Base-by-base conservation (phyloP, 306 rosid species). In the Rosa persica region DNA sequence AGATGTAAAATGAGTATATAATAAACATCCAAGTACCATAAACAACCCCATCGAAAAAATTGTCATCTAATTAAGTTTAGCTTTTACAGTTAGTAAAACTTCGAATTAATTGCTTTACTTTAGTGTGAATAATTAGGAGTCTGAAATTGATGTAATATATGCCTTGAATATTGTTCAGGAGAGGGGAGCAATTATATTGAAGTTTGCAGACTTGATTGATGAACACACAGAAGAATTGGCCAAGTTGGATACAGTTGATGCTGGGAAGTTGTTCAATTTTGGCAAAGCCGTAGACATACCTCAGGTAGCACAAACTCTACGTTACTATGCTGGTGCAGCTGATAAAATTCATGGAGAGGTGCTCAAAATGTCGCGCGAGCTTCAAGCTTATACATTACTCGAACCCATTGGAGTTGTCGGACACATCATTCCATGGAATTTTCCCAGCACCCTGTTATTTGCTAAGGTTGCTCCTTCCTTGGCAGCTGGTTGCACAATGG, bases 401-500 rank as follows among this genome's bases (percentile, higher is more conserved):
- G 98, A 94, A 62, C 97, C 98, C 2, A 80, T 92, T 40, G 98
- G 98, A 2, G 97, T 94, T 39, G 93, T 90, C 6, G 98, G 93
- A 54, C 96, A 84, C 85, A 92, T 94, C 39, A 83, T 94, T 61
- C 98, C 98, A 0, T 94, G 97, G 98, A 94, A 94, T 68, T 89
- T 89, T 51, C 98, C 98, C 0, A 83, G 80, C 25, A 46, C 80
- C 46, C 67, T 92, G 89, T 82, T 92, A 46, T 77, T 83, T 40
- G 19, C 64, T 1, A 92, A 94, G 89, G 90, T 74, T 12, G 66
- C 83, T 83, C 98, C 98, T 11, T 79, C 98, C 54, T 88, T 94
- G 67, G 97, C 98, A 12, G 93, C 97, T 5, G 98, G 98, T 27
- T 94, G 98, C 86, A 92, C 98, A 20, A 85, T 94, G 90, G 64